Conservation (phyloP, 208 protist species). For the Acanthamoeba lenticulata region DNA sequence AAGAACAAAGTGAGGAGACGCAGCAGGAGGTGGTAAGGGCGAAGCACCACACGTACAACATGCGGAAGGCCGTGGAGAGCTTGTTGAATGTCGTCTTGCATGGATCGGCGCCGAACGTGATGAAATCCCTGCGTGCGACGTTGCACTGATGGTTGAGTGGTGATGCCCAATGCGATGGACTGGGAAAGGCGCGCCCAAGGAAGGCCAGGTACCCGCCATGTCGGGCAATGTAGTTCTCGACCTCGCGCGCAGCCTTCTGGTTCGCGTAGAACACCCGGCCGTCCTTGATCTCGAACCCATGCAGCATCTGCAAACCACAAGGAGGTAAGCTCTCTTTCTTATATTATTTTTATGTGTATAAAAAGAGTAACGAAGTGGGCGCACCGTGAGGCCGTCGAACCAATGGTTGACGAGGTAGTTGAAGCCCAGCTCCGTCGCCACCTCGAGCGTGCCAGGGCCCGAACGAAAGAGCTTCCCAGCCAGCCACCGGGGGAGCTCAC, state of each 20-base stretch:
- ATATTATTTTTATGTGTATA: no score
- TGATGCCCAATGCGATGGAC: no score
- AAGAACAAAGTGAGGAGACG: not conserved
- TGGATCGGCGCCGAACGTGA: not conserved
- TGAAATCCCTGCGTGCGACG: not conserved
- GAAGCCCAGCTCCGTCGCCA: not conserved
- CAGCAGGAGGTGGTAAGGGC: not conserved
- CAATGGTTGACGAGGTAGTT: conserved; percentile 36
- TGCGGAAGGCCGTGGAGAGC: not conserved
- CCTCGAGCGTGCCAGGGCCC: conserved; percentile 1
- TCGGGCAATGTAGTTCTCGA: conserved; percentile 5
- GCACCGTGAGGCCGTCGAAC: conserved; percentile 15
- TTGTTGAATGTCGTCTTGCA: conserved; percentile 29
- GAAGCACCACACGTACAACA: not conserved
- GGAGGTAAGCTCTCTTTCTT: no score
- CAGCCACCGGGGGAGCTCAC: not conserved
- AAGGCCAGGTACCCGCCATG: not conserved
- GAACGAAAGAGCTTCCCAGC: not conserved
- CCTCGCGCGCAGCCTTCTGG: not conserved
- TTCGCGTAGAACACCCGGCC: conserved; percentile 23
- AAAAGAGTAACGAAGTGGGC: not conserved
- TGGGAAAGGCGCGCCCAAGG: not conserved
- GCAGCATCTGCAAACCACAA: conserved; percentile 12
- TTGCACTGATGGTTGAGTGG: not conserved
- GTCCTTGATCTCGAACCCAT: conserved; percentile 39